Evolutionary conservation across 306 rosid genomes (phyloP), one percentile per base, ranked within the genome.

Genomic region (Trifolium repens): DNA sequence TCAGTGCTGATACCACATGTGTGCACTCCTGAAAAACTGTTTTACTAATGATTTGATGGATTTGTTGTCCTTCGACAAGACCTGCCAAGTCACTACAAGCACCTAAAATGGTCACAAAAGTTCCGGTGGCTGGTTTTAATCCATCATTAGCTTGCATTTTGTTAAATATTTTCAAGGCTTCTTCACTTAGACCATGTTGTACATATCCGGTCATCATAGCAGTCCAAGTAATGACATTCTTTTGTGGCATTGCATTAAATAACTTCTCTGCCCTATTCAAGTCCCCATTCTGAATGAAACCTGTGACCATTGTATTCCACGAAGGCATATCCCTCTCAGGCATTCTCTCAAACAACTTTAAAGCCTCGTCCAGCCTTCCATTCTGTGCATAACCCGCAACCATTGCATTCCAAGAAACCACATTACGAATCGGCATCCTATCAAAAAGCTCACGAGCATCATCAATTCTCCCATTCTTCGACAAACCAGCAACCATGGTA

Each of bases 21-120:
- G 74, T 52, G 69, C 63, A 78, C 57, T 81, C 82, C 55, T 78
- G 85, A 60, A 78, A 85, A 78, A 60, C 53, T 59, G 86, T 75
- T 81, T 85, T 85, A 71, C 86, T 59, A 71, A 79, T 75, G 13
- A 75, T 40, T 75, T 85, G 88, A 78, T 85, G 88, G 79, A 85
- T 71, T 61, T 85, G 88, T 39, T 85, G 86, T 60, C 88, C 88
- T 69, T 75, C 80, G 3, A 60, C 35, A 55, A 85, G 82, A 60
- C 88, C 86, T 66, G 88, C 88, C 69, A 85, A 72, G 74, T 81
- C 88, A 61, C 85, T 78, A 52, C 88, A 85, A 53, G 88, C 88
- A 5, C 88, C 81, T 68, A 85, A 79, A 34, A 71, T 71, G 2
- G 88, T 85, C 57, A 85, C 81, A n/a, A 85, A 85, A 79, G 88